Evolutionary conservation across 2,329 filamentous ascomycete genomes (phyloP).

Genomic region (Macrophomina phaseolina): DNA sequence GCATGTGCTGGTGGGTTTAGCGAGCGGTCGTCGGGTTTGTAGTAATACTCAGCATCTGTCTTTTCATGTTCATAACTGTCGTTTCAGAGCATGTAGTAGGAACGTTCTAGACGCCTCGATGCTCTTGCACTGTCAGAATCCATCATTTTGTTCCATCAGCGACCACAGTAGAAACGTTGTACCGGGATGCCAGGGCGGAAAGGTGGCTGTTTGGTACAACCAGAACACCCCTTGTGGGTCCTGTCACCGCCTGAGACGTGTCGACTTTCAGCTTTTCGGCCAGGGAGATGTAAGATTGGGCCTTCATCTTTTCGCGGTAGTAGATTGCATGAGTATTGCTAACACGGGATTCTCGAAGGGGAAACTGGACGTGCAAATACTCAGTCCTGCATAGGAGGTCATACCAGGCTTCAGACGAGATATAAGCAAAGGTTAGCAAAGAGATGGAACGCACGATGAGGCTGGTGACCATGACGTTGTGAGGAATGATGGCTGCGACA

Average conservation of each 20-base stretch:
- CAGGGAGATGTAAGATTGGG: too few species aligned
- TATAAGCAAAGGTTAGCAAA: not conserved
- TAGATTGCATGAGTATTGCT: too few species aligned
- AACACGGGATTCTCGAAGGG: too few species aligned
- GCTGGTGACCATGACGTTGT: not conserved
- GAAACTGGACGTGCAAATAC: too few species aligned
- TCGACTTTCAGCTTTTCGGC: not conserved
- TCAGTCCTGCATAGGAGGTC: too few species aligned
- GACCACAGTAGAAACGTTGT: not conserved
- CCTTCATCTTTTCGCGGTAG: too few species aligned
- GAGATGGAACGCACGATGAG: not conserved
- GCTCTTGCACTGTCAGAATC: not conserved
- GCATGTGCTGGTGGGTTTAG: conserved; percentile 14
- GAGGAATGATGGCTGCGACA: conserved; percentile 12
- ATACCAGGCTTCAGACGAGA: not conserved
- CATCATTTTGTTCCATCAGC: not conserved
- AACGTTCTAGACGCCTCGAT: not conserved
- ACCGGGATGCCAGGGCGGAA: not conserved
- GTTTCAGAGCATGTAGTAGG: not conserved
- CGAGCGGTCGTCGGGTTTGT: conserved; percentile 18
- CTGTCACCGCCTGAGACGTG: not conserved
- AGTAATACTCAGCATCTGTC: conserved; percentile 17
- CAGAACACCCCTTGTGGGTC: not conserved
- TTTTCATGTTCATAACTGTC: not conserved
- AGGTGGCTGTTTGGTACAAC: not conserved